A percentile compares a stretch with the other conserved stretches of the same genome.
phyloP scores from a whole-genome alignment of 768 basidiomycete genomes.

The Kondoa malvinella region DNA sequence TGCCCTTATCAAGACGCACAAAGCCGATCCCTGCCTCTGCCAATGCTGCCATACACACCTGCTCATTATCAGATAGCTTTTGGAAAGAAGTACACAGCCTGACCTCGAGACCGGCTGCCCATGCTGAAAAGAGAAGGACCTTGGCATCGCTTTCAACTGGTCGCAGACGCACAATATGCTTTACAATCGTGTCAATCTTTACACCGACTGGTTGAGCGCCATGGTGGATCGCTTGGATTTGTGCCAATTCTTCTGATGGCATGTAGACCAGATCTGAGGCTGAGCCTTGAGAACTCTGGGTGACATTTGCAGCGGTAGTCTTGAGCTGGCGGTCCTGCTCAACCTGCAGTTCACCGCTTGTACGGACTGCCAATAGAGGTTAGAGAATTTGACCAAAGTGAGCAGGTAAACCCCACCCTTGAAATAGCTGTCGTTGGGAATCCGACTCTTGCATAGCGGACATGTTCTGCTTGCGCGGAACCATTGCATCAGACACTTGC shows the following conservation, averaged over 20 bases:
- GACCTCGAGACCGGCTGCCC: conserved; percentile 7
- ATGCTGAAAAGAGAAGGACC: conserved; percentile 24
- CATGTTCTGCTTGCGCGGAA: conserved; percentile 9
- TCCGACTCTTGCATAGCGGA: conserved; percentile 19
- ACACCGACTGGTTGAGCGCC: neutral
- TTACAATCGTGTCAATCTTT: conserved; percentile 16
- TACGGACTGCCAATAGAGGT: neutral
- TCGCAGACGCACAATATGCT: conserved; percentile 11
- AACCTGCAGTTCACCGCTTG: neutral
- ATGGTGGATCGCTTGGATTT: neutral
- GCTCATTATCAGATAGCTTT: no score
- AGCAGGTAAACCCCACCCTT: neutral
- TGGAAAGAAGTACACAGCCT: no score
- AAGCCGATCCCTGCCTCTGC: conserved; percentile 18
- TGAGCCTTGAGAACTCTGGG: neutral
- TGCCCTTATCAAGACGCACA: conserved; percentile 22
- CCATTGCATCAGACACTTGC: conserved; percentile 21
- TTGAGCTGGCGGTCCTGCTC: neutral
- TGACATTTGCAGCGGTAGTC: neutral
- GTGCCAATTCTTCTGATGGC: neutral
- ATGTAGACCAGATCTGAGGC: no score
- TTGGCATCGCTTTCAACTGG: conserved; percentile 18
- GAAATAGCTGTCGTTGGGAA: conserved; percentile 1
- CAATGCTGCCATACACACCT: conserved; percentile 16
- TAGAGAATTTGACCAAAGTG: neutral